Conservation (phyloP, 345 rosid species). For the Angophora floribunda region DNA sequence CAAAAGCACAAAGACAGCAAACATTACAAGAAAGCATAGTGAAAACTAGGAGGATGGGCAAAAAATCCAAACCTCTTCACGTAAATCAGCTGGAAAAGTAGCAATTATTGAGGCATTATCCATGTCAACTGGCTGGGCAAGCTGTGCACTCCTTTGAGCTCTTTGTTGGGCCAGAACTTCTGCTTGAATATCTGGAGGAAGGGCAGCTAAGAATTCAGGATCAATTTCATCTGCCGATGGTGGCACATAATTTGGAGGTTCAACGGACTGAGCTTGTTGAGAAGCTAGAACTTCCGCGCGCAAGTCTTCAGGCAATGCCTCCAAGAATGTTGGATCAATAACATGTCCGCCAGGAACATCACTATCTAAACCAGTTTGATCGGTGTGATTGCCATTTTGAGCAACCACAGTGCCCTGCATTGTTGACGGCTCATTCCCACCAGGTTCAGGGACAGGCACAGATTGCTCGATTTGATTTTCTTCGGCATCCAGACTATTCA, state of each 20-base stretch:
- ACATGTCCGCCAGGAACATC: constrained; percentile 57
- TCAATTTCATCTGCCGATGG: constrained; percentile 93
- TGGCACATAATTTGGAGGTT: constrained; percentile 75
- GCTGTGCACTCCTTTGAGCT: constrained; percentile 83
- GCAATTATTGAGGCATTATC: constrained; percentile 98
- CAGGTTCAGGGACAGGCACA: constrained; percentile 19
- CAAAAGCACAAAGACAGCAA: background rate
- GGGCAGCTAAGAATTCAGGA: constrained; percentile 97
- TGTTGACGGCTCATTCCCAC: constrained; percentile 23
- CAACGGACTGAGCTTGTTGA: constrained; percentile 90
- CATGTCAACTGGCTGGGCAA: constrained; percentile 98
- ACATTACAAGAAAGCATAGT: background rate
- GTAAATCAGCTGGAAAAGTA: constrained; percentile 90
- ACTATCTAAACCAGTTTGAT: constrained; percentile 24
- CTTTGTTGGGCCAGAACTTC: constrained; percentile 99
- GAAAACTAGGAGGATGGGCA: background rate
- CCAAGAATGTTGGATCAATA: constrained; percentile 95
- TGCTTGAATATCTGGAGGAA: constrained; percentile 98
- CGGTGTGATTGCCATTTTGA: constrained; percentile 46
- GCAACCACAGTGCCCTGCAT: constrained; percentile 22
- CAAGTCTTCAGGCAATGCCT: constrained; percentile 90
- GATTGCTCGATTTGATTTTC: constrained; percentile 43
- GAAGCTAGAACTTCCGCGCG: constrained; percentile 97
- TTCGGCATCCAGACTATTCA: constrained; percentile 54
- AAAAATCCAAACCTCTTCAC: constrained; percentile 70